These are phyloP conservation scores for Xerocomus nothofagi DNA, from an alignment of 1,284 basidiomycete genomes.

Conservation along the genomic window DNA sequence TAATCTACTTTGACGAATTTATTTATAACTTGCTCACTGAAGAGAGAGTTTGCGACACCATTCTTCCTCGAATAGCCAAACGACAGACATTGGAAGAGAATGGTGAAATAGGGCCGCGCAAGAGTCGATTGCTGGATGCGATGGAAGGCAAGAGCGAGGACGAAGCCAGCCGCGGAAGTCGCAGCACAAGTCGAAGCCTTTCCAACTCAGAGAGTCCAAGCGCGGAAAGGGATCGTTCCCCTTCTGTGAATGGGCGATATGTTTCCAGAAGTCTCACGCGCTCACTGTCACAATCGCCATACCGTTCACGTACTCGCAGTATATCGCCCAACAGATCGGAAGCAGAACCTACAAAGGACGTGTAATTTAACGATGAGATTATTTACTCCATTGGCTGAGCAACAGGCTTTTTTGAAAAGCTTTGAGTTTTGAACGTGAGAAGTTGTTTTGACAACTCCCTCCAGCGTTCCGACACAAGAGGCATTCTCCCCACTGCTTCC, in stretches of 20 bases:
- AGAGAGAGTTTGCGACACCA: slow-evolving; percentile 95
- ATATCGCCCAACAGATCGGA: slow-evolving; percentile 60
- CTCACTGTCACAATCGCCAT: slow-evolving; percentile 40
- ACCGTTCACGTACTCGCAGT: slow-evolving; percentile 57
- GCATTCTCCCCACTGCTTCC: slow-evolving; percentile 56
- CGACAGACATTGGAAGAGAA: slow-evolving; percentile 89
- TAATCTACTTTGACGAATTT: slow-evolving; percentile 93
- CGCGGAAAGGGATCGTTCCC: slow-evolving; percentile 33
- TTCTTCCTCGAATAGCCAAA: slow-evolving; percentile 87
- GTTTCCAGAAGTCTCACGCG: slow-evolving; percentile 60
- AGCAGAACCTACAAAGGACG: slow-evolving; percentile 19
- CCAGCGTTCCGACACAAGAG: slow-evolving; percentile 69
- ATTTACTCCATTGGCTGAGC: slow-evolving; percentile 23
- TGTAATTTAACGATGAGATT: slow-evolving; percentile 14
- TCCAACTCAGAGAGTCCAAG: slow-evolving; percentile 34
- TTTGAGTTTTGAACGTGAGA: slow-evolving; percentile 58
- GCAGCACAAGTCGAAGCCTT: slow-evolving; percentile 31
- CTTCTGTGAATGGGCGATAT: slow-evolving; percentile 53
- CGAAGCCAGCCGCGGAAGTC: slow-evolving; percentile 39
- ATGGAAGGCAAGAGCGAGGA: slow-evolving; percentile 71
- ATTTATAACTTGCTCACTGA: slow-evolving; percentile 83
- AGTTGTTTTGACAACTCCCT: slow-evolving; percentile 61
- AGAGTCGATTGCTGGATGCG: slow-evolving; percentile 79
- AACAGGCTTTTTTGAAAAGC: slow-evolving; percentile 47
- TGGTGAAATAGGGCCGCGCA: slow-evolving; percentile 82